A percentile compares a stretch with the other conserved stretches of the same genome.
Conservation (phyloP, 768 basidiomycete genomes). For the Paxillus involutus region DNA sequence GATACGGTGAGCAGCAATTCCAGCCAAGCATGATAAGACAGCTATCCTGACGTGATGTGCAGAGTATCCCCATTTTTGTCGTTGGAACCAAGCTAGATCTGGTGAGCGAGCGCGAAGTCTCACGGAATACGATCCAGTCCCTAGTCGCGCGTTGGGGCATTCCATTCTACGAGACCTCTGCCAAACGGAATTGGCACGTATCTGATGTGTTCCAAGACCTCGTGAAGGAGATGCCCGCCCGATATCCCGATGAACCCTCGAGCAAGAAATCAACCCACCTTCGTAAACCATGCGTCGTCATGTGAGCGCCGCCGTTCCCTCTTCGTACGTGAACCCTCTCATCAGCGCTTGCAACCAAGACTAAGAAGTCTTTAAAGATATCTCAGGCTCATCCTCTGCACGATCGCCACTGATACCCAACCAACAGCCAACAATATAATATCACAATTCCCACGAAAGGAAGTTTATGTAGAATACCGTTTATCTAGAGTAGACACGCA, state of each 20-base stretch:
- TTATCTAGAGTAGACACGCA: background rate
- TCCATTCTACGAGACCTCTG: conserved; percentile 88
- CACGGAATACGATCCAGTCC: conserved; percentile 57
- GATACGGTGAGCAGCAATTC: conserved; percentile 45
- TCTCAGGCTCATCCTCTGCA: background rate
- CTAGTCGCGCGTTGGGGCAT: conserved; percentile 66
- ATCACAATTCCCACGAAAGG: background rate
- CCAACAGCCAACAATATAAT: background rate
- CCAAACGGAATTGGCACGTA: conserved; percentile 82
- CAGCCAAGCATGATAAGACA: background rate
- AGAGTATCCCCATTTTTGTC: conserved; percentile 78
- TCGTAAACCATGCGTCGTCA: conserved; percentile 35
- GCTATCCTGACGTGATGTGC: background rate
- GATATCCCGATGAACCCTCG: conserved; percentile 51
- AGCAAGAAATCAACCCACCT: conserved; percentile 30
- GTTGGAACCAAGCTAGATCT: conserved; percentile 88
- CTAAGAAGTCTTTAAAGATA: background rate
- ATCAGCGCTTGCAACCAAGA: background rate
- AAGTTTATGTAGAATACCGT: background rate
- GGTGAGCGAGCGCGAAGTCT: conserved; percentile 77
- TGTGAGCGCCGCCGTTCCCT: conserved; percentile 28
- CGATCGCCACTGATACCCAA: background rate
- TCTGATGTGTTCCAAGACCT: conserved; percentile 77
- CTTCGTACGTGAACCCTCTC: background rate
- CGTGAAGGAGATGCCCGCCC: conserved; percentile 67